Percentiles rank a stretch among this genome's conserved stretches.
These are phyloP conservation scores for Psidium friedrichsthalianum DNA, from an alignment of 345 rosid species.

Conservation along the genomic window DNA sequence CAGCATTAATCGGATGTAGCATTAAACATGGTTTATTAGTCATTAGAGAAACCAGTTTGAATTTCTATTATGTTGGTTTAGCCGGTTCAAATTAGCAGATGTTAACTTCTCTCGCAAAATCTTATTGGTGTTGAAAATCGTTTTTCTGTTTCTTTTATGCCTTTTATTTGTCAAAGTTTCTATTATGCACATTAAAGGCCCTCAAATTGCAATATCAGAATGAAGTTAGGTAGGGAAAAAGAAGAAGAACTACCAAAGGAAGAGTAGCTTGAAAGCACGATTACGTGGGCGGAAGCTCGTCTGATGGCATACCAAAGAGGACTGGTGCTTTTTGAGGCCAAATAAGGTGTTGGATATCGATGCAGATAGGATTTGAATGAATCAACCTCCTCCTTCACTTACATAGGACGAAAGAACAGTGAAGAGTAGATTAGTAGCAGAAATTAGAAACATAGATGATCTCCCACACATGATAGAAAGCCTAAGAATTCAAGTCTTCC, in stretches of 20 bases:
- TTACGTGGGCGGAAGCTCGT: conserved; percentile 87
- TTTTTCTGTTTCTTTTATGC: not conserved
- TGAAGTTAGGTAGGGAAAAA: not conserved
- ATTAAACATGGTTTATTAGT: not conserved
- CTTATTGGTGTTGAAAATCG: not conserved
- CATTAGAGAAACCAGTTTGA: not conserved
- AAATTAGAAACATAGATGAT: not conserved
- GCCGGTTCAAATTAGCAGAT: not conserved
- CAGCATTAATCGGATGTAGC: not conserved
- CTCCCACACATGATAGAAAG: not conserved
- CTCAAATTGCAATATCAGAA: not conserved
- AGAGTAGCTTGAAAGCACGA: conserved; percentile 87
- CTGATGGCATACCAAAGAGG: conserved; percentile 86
- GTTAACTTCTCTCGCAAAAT: not conserved
- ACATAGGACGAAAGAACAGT: not conserved
- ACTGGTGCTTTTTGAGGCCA: conserved; percentile 65
- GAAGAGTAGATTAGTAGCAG: not conserved
- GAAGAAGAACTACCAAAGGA: conserved; percentile 52
- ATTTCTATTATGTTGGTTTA: not conserved
- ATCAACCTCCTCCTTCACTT: conserved; percentile 47
- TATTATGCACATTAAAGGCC: not conserved
- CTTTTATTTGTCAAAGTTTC: not conserved
- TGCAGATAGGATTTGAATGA: conserved; percentile 72
- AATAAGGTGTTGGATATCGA: conserved; percentile 68
- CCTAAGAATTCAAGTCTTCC: not conserved